Conservation (phyloP, 169 alveolate genomes). For the Theileria orientalis region DNA sequence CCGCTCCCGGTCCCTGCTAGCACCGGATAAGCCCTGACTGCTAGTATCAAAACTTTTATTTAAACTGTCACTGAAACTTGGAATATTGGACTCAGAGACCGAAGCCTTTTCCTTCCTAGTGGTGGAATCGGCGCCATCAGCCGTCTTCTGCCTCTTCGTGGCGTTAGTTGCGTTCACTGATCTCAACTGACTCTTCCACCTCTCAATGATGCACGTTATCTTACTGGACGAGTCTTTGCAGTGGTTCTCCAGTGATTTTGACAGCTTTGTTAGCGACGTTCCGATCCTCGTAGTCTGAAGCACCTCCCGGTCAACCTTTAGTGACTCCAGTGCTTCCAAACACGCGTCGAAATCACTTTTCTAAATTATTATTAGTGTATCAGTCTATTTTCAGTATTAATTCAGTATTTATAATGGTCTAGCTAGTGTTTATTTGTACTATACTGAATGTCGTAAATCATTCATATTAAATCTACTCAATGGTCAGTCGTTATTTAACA, state of each 20-base stretch:
- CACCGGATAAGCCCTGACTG: too few relatives aligned
- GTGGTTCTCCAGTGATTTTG: conserved; percentile 37
- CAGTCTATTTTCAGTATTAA: too few relatives aligned
- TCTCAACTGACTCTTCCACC: conserved; percentile 62
- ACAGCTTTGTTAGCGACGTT: conserved; percentile 72
- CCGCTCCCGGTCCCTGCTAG: too few relatives aligned
- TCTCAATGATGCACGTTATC: conserved; percentile 53
- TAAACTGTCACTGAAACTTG: too few relatives aligned
- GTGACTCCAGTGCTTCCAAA: conserved; percentile 59
- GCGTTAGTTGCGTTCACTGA: neutral
- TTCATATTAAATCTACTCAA: too few relatives aligned
- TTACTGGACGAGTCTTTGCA: conserved; percentile 42
- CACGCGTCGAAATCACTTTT: conserved; percentile 24
- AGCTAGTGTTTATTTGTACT: too few relatives aligned
- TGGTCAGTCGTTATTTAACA: neutral
- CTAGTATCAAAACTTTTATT: too few relatives aligned
- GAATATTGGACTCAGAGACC: too few relatives aligned
- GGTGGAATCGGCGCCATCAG: too few relatives aligned
- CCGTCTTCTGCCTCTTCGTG: neutral
- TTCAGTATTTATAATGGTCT: too few relatives aligned
- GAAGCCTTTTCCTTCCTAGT: too few relatives aligned
- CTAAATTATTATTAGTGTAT: conserved; percentile 11
- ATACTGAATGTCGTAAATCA: too few relatives aligned
- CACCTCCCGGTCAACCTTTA: conserved; percentile 70
- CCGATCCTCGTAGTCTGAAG: conserved; percentile 80